These are phyloP conservation scores for Crotalaria pallida DNA, from an alignment of 306 rosid genomes.

Conservation along the genomic window DNA sequence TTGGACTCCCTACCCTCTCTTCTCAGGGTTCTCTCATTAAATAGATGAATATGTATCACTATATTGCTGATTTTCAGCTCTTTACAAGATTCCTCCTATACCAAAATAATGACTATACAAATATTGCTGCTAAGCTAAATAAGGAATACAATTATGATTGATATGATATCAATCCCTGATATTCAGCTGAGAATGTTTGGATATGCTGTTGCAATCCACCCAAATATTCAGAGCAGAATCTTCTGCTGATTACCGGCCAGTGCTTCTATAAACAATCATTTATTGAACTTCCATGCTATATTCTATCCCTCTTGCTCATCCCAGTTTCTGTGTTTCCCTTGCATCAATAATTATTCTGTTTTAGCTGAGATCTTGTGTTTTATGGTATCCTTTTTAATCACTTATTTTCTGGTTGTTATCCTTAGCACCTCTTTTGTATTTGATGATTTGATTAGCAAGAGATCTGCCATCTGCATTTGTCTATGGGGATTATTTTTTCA, in stretches of 20 bases:
- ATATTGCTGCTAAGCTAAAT: too few species aligned
- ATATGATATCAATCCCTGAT: too few species aligned
- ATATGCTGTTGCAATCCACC: too few species aligned
- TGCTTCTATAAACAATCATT: background rate
- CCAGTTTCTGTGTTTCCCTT: background rate
- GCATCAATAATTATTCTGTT: background rate
- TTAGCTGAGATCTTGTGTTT: background rate
- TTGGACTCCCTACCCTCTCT: too few species aligned
- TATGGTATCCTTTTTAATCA: background rate
- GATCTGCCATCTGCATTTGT: background rate
- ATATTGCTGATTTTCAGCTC: too few species aligned
- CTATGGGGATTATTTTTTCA: background rate
- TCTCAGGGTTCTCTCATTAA: too few species aligned
- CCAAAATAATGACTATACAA: too few species aligned
- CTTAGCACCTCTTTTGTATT: background rate
- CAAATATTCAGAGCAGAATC: too few species aligned
- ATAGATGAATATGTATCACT: too few species aligned
- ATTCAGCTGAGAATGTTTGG: too few species aligned
- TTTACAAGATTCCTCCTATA: too few species aligned
- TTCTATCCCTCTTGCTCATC: background rate
- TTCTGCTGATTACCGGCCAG: background rate
- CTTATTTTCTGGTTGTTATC: background rate
- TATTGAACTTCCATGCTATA: background rate
- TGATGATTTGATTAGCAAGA: slow-evolving; percentile 10
- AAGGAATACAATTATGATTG: too few species aligned